These are phyloP conservation scores for Kwoniella dejecticola DNA, from an alignment of 768 basidiomycete genomes.

Conservation along the genomic window DNA sequence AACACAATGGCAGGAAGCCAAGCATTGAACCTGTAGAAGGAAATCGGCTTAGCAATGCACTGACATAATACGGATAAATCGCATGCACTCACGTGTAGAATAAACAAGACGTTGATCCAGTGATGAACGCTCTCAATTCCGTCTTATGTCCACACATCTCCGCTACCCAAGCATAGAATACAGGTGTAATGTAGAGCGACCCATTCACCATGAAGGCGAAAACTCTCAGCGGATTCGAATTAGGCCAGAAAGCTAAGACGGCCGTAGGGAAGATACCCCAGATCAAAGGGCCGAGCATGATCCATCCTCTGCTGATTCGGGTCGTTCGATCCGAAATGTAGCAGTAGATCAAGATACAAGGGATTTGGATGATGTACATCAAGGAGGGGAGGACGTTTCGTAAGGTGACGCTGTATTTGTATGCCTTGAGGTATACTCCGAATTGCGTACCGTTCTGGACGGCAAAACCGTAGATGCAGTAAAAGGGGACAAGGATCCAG, in stretches of 20 bases:
- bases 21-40: conserved; percentile 15
- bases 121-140: conserved; percentile 22
- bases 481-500: conserved; percentile 20
- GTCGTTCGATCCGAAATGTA: conserved; percentile 24
- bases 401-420: conserved; percentile 13
- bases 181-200: conserved; percentile 19
- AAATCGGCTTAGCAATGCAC: background rate
- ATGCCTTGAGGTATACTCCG: conserved; percentile 15
- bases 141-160: conserved; percentile 20
- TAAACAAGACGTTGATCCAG: conserved; percentile 11
- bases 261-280: conserved; percentile 32
- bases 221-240: conserved; percentile 14
- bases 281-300: conserved; percentile 18
- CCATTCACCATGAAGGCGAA: conserved; percentile 29
- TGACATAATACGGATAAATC: background rate
- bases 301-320: background rate
- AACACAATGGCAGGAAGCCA: conserved; percentile 26
- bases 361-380: conserved; percentile 27
- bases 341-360: conserved; percentile 17
- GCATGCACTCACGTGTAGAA: conserved; percentile 23
- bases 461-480: conserved; percentile 20
- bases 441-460: conserved; percentile 19
- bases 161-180: conserved; percentile 29
- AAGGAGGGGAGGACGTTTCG: conserved; percentile 12
- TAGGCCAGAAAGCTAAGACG: conserved; percentile 23